A percentile compares a stretch with the other conserved stretches of the same genome.
Conservation (phyloP, 176 grass and related monocot species). For the Poa pratensis region DNA sequence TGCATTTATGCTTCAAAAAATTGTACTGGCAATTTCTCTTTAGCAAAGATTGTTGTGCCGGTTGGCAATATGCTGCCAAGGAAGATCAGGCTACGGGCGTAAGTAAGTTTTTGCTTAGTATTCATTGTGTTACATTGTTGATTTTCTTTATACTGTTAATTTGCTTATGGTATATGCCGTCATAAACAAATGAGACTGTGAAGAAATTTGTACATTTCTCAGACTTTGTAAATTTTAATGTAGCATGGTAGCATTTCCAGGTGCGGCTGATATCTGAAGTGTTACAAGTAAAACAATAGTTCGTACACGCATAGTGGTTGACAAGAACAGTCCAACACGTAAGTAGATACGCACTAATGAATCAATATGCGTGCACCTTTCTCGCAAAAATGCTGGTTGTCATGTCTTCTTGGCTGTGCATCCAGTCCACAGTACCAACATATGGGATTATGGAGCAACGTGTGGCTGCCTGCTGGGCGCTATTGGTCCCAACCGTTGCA, state of each 20-base stretch:
- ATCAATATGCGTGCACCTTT: not conserved
- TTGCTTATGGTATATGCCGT: too few species aligned
- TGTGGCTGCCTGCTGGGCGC: not conserved
- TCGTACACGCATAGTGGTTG: not conserved
- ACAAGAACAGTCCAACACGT: too few species aligned
- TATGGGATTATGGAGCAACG: not conserved
- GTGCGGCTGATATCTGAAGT: not conserved
- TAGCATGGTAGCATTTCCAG: too few species aligned
- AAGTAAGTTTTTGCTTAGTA: not conserved
- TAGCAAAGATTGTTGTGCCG: not conserved
- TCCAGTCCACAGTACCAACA: not conserved
- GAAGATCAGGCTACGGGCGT: not conserved
- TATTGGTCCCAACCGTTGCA: not conserved
- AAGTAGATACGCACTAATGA: not conserved
- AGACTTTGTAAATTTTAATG: too few species aligned
- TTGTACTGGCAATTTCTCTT: not conserved
- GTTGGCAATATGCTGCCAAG: not conserved
- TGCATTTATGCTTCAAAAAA: not conserved
- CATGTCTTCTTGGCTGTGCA: slow-evolving; percentile 7
- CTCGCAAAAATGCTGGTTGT: not conserved
- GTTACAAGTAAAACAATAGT: not conserved
- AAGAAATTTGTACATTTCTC: too few species aligned
- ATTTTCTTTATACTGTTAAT: too few species aligned
- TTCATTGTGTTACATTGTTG: not conserved
- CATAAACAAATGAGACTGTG: too few species aligned